These are phyloP conservation scores for Colletotrichum coccodes DNA, from an alignment of 2,329 filamentous ascomycete species.

Conservation along the genomic window DNA sequence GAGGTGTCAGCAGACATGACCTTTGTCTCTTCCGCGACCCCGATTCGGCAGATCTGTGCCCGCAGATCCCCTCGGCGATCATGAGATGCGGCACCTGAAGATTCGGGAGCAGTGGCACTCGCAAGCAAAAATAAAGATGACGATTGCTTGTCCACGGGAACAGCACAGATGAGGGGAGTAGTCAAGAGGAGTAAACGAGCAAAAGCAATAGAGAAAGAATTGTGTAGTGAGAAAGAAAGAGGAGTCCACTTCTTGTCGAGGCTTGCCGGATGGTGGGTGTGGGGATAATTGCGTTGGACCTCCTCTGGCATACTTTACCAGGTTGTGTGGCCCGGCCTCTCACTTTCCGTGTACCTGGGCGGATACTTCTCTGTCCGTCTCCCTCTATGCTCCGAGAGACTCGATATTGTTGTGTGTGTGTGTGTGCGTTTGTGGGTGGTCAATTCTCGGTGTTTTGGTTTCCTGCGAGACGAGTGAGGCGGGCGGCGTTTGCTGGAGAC, in stretches of 20 bases:
- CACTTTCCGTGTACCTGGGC: background rate
- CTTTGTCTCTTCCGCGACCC: slow-evolving; percentile 18
- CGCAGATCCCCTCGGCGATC: slow-evolving; percentile 18
- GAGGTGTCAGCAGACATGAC: slow-evolving; percentile 23
- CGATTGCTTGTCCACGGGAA: background rate
- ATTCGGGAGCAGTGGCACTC: background rate
- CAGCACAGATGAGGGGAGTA: background rate
- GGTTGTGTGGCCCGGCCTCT: slow-evolving; percentile 3
- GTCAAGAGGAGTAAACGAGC: background rate
- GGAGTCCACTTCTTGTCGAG: slow-evolving; percentile 30
- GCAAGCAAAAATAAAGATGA: background rate
- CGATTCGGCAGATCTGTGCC: slow-evolving; percentile 21
- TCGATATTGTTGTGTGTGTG: too few relatives aligned
- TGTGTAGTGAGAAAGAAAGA: slow-evolving; percentile 27
- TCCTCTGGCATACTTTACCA: background rate
- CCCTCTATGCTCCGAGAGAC: too few relatives aligned
- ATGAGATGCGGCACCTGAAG: background rate
- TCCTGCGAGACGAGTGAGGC: background rate
- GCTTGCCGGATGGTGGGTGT: slow-evolving; percentile 28
- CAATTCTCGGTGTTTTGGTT: background rate
- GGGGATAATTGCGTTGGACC: slow-evolving; percentile 31
- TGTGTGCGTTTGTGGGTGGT: background rate
- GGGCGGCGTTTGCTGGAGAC: background rate
- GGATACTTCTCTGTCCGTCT: background rate
- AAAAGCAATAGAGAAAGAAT: slow-evolving; percentile 20